Percentiles rank a stretch among this genome's conserved stretches.
phyloP scores from a whole-genome alignment of 1,284 basidiomycete genomes.

The Ganoderma multipileum region DNA sequence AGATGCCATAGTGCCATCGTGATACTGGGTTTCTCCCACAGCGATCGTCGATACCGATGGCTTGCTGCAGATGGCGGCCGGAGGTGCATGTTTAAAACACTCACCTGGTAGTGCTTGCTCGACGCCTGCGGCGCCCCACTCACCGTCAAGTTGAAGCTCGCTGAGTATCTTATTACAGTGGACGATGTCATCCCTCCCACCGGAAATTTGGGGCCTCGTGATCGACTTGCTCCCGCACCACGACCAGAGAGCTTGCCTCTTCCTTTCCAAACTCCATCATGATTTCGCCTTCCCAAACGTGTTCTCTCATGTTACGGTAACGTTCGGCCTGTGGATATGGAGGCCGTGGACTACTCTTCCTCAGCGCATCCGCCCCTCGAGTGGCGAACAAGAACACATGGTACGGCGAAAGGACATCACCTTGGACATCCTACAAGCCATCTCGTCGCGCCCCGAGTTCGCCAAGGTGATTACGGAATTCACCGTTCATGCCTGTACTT shows the following conservation, averaged over 20 bases:
- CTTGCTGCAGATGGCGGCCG: background rate
- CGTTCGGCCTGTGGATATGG: conserved; percentile 7
- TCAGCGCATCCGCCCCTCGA: background rate
- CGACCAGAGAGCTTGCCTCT: conserved; percentile 3
- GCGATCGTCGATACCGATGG: background rate
- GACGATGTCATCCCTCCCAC: conserved; percentile 1
- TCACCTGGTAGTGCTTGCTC: background rate
- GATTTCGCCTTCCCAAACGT: background rate
- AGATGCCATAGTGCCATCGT: background rate
- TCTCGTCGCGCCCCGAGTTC: background rate
- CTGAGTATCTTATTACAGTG: background rate
- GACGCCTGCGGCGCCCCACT: background rate
- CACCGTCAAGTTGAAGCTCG: background rate
- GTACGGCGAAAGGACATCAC: background rate
- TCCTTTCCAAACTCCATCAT: background rate
- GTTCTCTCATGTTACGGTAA: conserved; percentile 5
- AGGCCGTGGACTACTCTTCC: background rate
- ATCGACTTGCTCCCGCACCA: background rate
- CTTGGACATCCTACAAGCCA: background rate
- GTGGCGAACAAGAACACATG: background rate
- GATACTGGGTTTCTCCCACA: background rate
- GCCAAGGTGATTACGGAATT: background rate
- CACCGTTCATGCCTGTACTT: background rate
- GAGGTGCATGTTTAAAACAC: background rate
- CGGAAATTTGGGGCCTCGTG: conserved; percentile 1